A percentile compares a stretch with the other conserved stretches of the same genome.
These are phyloP conservation scores for Chrysanthemum seticuspe DNA, from an alignment of 129 eudicot species.

Conservation along the genomic window DNA sequence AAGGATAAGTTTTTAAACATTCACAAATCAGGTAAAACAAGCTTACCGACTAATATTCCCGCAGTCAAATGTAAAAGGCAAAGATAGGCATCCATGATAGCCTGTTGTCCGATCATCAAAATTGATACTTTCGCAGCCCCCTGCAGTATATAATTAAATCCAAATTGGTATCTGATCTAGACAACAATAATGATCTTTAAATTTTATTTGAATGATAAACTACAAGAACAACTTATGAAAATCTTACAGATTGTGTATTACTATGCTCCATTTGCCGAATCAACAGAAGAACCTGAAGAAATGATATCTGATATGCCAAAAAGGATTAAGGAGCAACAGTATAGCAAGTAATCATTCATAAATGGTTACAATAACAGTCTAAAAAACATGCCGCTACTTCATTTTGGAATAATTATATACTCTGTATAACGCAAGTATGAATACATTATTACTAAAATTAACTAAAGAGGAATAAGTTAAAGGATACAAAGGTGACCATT, in stretches of 20 bases:
- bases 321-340: conserved; percentile 42
- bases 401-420: background rate
- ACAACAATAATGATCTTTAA: conserved; percentile 13
- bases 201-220: background rate
- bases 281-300: conserved; percentile 88
- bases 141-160: conserved; percentile 35
- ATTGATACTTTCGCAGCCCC: conserved; percentile 99
- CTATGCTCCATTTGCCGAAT: conserved; percentile 99
- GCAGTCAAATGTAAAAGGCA: conserved; percentile 97
- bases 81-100: conserved; percentile 98
- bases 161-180: conserved; percentile 9
- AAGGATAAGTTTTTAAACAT: background rate
- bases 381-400: background rate
- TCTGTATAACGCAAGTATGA: background rate
- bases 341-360: conserved; percentile 16
- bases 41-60: conserved; percentile 91
- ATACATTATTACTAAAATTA: background rate
- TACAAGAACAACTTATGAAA: conserved; percentile 3
- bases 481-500: conserved; percentile 99
- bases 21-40: conserved; percentile 4
- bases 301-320: conserved; percentile 58
- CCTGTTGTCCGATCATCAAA: conserved; percentile 93
- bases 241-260: conserved; percentile 97
- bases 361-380: background rate
- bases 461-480: conserved; percentile 1